phyloP scores from a whole-genome alignment of 805 yeast genomes.

The Lipomyces sp. region DNA sequence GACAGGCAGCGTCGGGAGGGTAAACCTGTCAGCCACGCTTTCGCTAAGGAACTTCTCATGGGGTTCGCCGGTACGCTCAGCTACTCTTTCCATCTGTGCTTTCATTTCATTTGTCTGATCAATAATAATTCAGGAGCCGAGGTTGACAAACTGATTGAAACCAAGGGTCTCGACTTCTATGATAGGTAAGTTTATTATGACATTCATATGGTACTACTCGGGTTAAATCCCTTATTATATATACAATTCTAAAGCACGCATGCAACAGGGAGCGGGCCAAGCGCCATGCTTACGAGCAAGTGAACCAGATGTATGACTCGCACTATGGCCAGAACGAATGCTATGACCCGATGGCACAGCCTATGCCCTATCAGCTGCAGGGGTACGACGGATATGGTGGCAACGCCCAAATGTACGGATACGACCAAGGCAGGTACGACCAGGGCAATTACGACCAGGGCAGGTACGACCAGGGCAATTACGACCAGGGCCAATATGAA shows the following conservation, averaged over 20 bases:
- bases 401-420: not conserved
- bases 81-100: not conserved
- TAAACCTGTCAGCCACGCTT: conserved; percentile 41
- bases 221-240: not conserved
- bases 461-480: conserved; percentile 1
- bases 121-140: conserved; percentile 33
- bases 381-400: conserved; percentile 16
- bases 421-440: conserved; percentile 14
- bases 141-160: conserved; percentile 44
- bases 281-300: conserved; percentile 39
- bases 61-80: conserved; percentile 40
- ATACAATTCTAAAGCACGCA: not conserved
- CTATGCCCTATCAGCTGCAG: conserved; percentile 24
- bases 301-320: conserved; percentile 40
- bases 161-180: conserved; percentile 42
- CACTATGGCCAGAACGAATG: conserved; percentile 42
- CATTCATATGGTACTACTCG: not conserved
- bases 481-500: not conserved
- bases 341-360: conserved; percentile 19
- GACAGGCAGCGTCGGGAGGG: conserved; percentile 44
- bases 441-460: not conserved
- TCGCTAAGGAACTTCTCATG: conserved; percentile 43
- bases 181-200: conserved; percentile 27
- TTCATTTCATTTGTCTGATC: not conserved
- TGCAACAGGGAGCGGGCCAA: conserved; percentile 32